Conservation (phyloP, 331 rosid species). For the Pyrus hybrid region DNA sequence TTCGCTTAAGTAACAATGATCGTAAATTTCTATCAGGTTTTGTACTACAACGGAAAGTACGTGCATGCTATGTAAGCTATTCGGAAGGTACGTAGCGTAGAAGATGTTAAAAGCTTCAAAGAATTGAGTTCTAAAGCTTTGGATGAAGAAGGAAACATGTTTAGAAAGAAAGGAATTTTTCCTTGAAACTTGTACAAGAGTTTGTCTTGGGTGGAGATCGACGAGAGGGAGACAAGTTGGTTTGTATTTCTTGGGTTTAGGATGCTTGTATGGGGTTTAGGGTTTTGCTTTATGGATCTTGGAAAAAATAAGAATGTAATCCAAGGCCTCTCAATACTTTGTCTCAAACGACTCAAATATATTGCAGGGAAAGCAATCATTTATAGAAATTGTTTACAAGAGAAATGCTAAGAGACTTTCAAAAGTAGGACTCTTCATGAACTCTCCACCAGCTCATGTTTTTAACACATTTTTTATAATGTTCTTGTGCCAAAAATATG, state of each 20-base stretch:
- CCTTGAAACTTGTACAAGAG: neutral
- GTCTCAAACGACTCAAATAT: too few relatives aligned
- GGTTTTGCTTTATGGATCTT: too few relatives aligned
- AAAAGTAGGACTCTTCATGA: too few relatives aligned
- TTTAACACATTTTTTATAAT: too few relatives aligned
- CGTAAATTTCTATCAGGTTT: neutral
- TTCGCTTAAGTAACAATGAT: neutral
- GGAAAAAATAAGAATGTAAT: too few relatives aligned
- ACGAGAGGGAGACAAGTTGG: neutral
- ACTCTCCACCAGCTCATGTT: too few relatives aligned
- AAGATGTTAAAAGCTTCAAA: neutral
- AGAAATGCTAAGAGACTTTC: too few relatives aligned
- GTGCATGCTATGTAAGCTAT: neutral
- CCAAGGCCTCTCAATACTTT: too few relatives aligned
- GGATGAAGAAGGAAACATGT: neutral
- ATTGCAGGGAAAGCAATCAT: too few relatives aligned
- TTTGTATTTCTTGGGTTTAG: neutral
- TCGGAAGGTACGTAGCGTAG: neutral
- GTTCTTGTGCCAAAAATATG: too few relatives aligned
- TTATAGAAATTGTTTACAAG: too few relatives aligned
- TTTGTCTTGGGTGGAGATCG: neutral
- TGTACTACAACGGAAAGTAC: neutral
- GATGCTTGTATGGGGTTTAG: neutral
- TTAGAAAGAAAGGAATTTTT: neutral
- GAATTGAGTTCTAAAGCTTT: neutral